phyloP scores from a whole-genome alignment of 2,329 filamentous ascomycete species.

The Alternaria sp. region DNA sequence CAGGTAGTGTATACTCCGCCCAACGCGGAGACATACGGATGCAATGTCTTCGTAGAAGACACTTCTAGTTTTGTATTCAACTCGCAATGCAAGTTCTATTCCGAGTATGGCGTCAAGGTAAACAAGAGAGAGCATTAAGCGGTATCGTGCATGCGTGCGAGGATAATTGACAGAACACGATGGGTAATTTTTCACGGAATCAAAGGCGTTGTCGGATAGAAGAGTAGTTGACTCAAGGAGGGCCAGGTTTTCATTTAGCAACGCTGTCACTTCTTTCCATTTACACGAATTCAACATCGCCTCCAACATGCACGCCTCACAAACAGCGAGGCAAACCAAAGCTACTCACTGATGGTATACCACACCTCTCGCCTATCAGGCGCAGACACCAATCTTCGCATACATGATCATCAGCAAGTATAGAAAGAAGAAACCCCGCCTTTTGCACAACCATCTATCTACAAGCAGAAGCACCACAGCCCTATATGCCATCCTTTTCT shows the following conservation, averaged over 20 bases:
- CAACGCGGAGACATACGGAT: slow-evolving; percentile 84
- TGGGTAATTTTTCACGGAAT: background rate
- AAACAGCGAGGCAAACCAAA: no score
- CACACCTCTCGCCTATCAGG: no score
- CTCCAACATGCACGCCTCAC: background rate
- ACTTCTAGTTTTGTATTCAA: slow-evolving; percentile 64
- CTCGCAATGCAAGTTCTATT: slow-evolving; percentile 43
- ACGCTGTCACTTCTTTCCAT: background rate
- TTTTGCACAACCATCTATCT: background rate
- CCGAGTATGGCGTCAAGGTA: slow-evolving; percentile 40
- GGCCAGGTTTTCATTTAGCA: background rate
- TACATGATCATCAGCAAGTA: background rate
- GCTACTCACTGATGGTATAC: no score
- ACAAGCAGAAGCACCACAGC: background rate
- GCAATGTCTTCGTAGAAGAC: slow-evolving; percentile 79
- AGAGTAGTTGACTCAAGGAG: background rate
- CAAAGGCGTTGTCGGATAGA: background rate
- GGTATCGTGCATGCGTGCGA: background rate
- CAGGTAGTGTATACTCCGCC: slow-evolving; percentile 79
- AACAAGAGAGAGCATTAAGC: background rate
- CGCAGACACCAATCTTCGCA: background rate
- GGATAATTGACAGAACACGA: background rate
- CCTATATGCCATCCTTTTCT: background rate
- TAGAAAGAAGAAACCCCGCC: background rate
- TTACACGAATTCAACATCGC: background rate